A percentile compares a stretch with the other conserved stretches of the same genome.
These are phyloP conservation scores for Aspergillus aculeatinus DNA, from an alignment of 2,329 filamentous ascomycete species.

Conservation along the genomic window DNA sequence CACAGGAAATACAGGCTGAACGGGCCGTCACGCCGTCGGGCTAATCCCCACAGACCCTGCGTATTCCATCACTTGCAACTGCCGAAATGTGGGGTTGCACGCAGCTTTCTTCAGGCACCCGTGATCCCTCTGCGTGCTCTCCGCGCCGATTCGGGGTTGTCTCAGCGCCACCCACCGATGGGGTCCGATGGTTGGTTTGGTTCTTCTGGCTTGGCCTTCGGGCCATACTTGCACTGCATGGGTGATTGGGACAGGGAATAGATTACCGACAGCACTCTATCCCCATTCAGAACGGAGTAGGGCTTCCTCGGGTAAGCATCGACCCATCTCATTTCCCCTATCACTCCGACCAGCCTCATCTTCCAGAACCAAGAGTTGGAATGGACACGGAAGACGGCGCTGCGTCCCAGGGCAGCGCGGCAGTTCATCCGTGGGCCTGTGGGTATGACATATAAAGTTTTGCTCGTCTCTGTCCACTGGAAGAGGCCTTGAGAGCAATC, in stretches of 20 bases:
- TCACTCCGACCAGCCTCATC: not conserved
- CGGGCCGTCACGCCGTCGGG: not conserved
- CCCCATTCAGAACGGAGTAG: slow-evolving; percentile 1
- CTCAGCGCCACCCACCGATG: not conserved
- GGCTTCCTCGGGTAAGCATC: not conserved
- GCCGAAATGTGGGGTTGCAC: not conserved
- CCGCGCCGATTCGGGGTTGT: not conserved
- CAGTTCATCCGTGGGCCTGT: not conserved
- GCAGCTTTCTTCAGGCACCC: not conserved
- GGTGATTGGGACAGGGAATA: not conserved
- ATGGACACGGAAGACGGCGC: not conserved
- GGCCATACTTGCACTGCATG: not conserved
- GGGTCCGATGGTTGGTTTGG: not conserved
- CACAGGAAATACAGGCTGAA: not conserved
- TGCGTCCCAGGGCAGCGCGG: not conserved
- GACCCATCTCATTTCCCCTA: not conserved
- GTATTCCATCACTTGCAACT: not conserved
- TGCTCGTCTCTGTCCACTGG: not conserved
- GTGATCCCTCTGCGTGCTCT: not conserved
- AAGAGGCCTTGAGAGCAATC: not conserved
- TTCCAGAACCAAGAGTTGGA: not conserved
- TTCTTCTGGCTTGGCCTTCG: not conserved
- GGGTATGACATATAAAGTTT: not conserved
- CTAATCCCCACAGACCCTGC: not conserved
- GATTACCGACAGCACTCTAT: not conserved